phyloP scores from a whole-genome alignment of 176 grass and related monocot species.

The Zizania latifolia region DNA sequence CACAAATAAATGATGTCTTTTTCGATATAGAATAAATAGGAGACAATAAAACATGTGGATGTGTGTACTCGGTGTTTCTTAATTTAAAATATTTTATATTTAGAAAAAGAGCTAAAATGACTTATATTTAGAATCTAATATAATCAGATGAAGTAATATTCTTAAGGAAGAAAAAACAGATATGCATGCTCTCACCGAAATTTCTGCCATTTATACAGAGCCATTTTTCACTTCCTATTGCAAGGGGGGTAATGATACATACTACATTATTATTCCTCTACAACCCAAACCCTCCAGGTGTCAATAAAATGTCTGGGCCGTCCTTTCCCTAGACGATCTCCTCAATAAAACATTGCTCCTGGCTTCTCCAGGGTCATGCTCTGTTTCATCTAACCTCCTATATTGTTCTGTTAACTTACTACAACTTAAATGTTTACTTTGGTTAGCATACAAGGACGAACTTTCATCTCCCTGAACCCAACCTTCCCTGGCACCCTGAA shows the following conservation, averaged over 20 bases:
- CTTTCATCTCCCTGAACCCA: conserved; percentile 17
- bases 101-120: no score
- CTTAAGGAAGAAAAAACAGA: background rate
- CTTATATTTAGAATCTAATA: no score
- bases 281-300: conserved; percentile 60
- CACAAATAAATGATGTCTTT: no score
- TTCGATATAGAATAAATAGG: no score
- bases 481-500: background rate
- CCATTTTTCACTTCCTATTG: conserved; percentile 30
- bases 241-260: conserved; percentile 37
- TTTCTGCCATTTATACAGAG: conserved; percentile 1
- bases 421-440: conserved; percentile 37
- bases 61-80: no score
- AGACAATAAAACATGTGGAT: no score
- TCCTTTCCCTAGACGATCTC: conserved; percentile 44
- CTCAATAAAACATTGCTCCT: conserved; percentile 40
- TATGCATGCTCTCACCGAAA: background rate
- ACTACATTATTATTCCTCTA: conserved; percentile 59
- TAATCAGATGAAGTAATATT: background rate
- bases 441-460: conserved; percentile 46
- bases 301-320: conserved; percentile 71
- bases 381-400: conserved; percentile 51
- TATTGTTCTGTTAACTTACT: conserved; percentile 49
- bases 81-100: no score
- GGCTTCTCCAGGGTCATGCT: conserved; percentile 41